These are phyloP conservation scores for Laguncularia racemosa DNA, from an alignment of 345 rosid species.

Conservation along the genomic window DNA sequence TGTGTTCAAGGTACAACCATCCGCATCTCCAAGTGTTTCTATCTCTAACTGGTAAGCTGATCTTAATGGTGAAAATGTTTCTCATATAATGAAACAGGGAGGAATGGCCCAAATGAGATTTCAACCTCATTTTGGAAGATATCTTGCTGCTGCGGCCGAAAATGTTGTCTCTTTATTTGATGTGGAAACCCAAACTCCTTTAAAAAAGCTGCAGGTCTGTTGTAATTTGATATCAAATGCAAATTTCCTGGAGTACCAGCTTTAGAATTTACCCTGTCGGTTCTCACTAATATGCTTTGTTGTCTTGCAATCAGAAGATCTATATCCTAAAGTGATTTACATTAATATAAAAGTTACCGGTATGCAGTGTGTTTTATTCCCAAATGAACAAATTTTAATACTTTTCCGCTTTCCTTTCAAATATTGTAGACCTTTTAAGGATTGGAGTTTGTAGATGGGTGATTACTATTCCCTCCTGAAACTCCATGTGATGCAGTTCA, in stretches of 20 bases:
- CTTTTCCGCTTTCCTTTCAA: too few species aligned
- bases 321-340: background rate
- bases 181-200: constrained; percentile 70
- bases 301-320: background rate
- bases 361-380: too few species aligned
- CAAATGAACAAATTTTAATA: too few species aligned
- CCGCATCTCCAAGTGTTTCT: background rate
- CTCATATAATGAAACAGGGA: constrained; percentile 40
- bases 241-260: background rate
- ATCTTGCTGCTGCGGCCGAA: constrained; percentile 85
- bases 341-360: too few species aligned
- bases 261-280: background rate
- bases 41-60: background rate
- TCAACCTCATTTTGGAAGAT: constrained; percentile 84
- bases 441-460: too few species aligned
- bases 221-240: background rate
- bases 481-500: too few species aligned
- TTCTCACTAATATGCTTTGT: too few species aligned
- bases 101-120: constrained; percentile 79
- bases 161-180: constrained; percentile 81
- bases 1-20: constrained; percentile 64
- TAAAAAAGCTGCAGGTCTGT: constrained; percentile 68
- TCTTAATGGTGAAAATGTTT: background rate
- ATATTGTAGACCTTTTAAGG: too few species aligned
- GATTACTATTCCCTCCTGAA: too few species aligned